Evolutionary conservation across 208 protist genomes (phyloP), one percentile per base, ranked within the genome.

Genomic region (Leishmania aethiopica): DNA sequence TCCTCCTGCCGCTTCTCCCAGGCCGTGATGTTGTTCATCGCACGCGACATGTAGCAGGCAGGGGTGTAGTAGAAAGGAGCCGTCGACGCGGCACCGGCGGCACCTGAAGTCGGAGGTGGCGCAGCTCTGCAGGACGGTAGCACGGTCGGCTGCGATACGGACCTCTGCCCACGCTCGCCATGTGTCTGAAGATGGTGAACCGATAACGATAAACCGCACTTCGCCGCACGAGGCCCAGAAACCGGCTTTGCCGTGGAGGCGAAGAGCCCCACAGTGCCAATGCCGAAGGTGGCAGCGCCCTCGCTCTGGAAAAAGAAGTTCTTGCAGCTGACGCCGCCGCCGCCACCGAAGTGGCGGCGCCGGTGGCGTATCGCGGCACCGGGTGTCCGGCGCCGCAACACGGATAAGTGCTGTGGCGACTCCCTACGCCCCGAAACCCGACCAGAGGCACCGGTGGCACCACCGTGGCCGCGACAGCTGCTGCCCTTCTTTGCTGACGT

Each of bases 201-300:
- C 55, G 35, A 25, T 8, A 55, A 32, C 42, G 40, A 51, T 8
- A 62, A 28, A 10, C n/a, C 47, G n/a, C 35, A 35, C 11, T 32
- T 59, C 10, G 53, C 19, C 5, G 35, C n/a, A 64, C 10, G 13
- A 15, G 67, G 28, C 60, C 13, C 19, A 45, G 59, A 37, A 2
- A 78, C 71, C 3, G 80, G 78, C 2, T 71, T 77, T 10, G 71
- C 72, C 55, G 75, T 83, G 28, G 79, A 28, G 6, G 87, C 84
- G 80, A 88, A 89, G 6, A 94, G 83, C 13, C 91, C 91, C 42
- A 90, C 88, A 13, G 91, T 94, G 64, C 91, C 91, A 2, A 89
- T 51, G 32, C 91, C 91, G 60, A 92, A 88, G 64, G 17, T 79
- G n/a, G 72, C 37, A 8, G 70, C 3, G 51, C 77, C 75, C 37